Percentiles rank a stretch among this genome's conserved stretches.
Evolutionary conservation across 768 basidiomycete genomes (phyloP).

Genomic region (Lentinula detonsa): DNA sequence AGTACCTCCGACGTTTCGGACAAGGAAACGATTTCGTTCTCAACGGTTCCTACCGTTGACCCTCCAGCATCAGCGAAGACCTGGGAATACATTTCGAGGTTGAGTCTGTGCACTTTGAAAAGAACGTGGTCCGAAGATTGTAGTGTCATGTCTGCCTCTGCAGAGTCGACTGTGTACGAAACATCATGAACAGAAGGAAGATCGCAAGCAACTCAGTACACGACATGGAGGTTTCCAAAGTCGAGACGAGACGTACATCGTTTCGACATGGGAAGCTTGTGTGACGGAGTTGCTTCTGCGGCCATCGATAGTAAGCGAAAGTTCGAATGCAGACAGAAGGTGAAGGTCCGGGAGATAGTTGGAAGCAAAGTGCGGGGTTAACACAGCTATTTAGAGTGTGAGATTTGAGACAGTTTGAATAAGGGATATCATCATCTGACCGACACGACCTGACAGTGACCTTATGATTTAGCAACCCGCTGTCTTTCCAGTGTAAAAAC

Average conservation of each 20-base stretch:
- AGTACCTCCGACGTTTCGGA: conserved; percentile 14
- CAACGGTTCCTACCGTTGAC: not conserved
- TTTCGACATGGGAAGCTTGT: not conserved
- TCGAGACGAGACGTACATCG: not conserved
- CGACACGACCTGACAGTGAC: not conserved
- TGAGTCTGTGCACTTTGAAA: conserved; percentile 12
- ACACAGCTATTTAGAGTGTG: not conserved
- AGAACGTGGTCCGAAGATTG: conserved; percentile 11
- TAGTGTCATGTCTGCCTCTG: conserved; percentile 10
- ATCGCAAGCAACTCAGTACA: not conserved
- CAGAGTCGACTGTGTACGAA: conserved; percentile 6
- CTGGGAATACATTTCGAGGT: conserved; percentile 13
- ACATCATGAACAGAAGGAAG: not conserved
- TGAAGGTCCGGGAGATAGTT: not conserved
- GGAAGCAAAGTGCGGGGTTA: not conserved
- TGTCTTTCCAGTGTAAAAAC: not conserved
- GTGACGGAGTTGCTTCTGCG: not conserved
- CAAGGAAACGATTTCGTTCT: conserved; percentile 10
- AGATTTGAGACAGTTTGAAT: not conserved
- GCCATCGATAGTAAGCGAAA: not conserved
- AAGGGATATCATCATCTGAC: not conserved
- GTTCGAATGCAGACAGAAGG: not conserved
- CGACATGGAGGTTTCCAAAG: not conserved
- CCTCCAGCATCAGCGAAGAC: conserved; percentile 10
- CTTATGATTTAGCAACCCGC: not conserved